A percentile compares a stretch with the other conserved stretches of the same genome.
Evolutionary conservation across 192 early-diverging fungal genomes (phyloP).

Genomic region (Gigaspora rosea): DNA sequence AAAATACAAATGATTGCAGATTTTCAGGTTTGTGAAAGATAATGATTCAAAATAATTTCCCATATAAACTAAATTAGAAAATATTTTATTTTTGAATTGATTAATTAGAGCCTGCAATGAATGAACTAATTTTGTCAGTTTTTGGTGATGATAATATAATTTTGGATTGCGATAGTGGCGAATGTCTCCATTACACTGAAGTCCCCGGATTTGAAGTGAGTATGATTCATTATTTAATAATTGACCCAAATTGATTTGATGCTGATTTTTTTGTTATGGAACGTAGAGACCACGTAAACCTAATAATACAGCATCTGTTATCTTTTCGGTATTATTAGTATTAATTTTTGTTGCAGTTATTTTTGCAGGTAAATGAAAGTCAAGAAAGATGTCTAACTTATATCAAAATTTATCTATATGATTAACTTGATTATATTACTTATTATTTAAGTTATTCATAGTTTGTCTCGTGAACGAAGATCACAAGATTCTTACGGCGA

Average conservation of each 20-base stretch:
- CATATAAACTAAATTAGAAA: not conserved
- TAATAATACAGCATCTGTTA: conserved; percentile 41
- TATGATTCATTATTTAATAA: not conserved
- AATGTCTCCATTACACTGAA: conserved; percentile 85
- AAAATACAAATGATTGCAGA: conserved; percentile 51
- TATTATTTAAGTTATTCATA: not conserved
- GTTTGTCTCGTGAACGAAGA: conserved; percentile 21
- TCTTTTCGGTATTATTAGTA: conserved; percentile 43
- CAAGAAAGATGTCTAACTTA: not conserved
- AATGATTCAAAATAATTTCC: not conserved
- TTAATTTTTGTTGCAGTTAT: conserved; percentile 43
- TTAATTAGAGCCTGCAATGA: conserved; percentile 73
- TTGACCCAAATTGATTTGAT: not conserved
- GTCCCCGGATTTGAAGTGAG: conserved; percentile 71
- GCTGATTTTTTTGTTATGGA: not conserved
- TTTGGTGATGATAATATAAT: conserved; percentile 86
- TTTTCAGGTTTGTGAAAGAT: conserved; percentile 44
- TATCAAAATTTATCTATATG: not conserved
- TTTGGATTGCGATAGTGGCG: conserved; percentile 76
- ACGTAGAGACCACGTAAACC: conserved; percentile 50
- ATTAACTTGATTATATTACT: too few relatives aligned
- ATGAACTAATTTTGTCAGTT: conserved; percentile 73
- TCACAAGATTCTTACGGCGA: conserved; percentile 34
- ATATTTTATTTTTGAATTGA: conserved; percentile 37
- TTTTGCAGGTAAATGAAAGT: conserved; percentile 31